Evolutionary conservation across 768 basidiomycete species (phyloP), one percentile per base, ranked within the genome.

Genomic region (Asterophora lycoperdoides): DNA sequence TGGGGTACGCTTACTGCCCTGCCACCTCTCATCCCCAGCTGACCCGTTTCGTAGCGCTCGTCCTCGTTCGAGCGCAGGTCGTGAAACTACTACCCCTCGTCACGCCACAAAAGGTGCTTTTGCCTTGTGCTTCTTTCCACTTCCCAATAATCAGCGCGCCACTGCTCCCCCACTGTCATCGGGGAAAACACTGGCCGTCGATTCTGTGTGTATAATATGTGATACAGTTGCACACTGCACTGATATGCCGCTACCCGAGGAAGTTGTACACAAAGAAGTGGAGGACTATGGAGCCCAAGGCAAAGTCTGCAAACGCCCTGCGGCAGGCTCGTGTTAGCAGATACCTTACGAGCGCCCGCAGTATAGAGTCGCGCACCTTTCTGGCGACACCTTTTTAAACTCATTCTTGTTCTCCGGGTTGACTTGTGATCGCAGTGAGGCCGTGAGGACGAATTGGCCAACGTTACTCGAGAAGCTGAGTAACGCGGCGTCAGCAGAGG

Each of bases 231-330:
- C 46, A 41, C 41, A 28, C 28, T 6, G 14, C 41, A 28, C 28
- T 11, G 14, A 14, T 40, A 20, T 8, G 23, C 17, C 43, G 40
- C 69, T 63, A 98, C 66, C 95, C 96, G 11, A 99, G 78, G 78
- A 96, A 98, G 71, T 97, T 97, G 78, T 85, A 97, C 52, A 96
- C 94, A 66, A 98, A 99, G 75, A 97, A 93, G 68, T 99, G 96
- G 29, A 99, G 76, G 33, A 98, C 83, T 54, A 98, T 85, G 2
- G 92, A 94, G n/a, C 93, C 93, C 38, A 94, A 66, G 20, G 88
- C 89, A 62, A 97, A 99, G 62, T 99, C 96, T 38, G 90, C 94
- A 61, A 99, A 99, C 15, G 96, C 96, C 61, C 96, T 99, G 63
- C 14, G 49, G 40, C 23, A 30, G 43, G 45, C 19, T 41, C 14